Evolutionary conservation across 129 eudicot species (phyloP), one percentile per base, ranked within the genome.

Genomic region (Centella asiatica): DNA sequence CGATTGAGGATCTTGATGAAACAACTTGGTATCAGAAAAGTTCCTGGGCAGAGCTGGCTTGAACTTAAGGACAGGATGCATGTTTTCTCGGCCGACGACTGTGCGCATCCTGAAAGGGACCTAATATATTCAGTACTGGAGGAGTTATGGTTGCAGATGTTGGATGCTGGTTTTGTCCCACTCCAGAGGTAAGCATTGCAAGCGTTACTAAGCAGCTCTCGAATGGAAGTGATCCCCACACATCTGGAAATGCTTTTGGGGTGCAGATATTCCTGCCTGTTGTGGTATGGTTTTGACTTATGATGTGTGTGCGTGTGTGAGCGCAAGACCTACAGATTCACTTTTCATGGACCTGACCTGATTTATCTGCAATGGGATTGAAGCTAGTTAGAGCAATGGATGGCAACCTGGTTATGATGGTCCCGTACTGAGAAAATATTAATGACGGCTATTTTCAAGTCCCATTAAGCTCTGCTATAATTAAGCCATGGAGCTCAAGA

Each of bases 311-410:
- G 6, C 6, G 6, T 32, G 6, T 6, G 20, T 52, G 20, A 50
- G 72, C 83, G 85, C 86, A 85, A 88, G 75, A 78, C 85, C 36
- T 81, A 85, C 94, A 85, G 80, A 78, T 77, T 67, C 83, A 46
- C 78, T 85, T 5, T 88, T 85, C 78, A 82, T 85, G 97, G 96
- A 85, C 68, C 94, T 85, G 22, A 85, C 85, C n/a, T n/a, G n/a
- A n/a, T n/a, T 5, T 85, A 85, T 75, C 96, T 94, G 3, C 96
- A 88, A 32, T 88, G 96, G 94, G 96, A 94, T 15, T 88, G 96
- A 94, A 88, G 96, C 64, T 88, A 90, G 96, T 66, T 88, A 70
- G 96, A 88, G 48, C 78, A 94, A 51, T 88, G 84, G 81, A 81
- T 82, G 89, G 87, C 89, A 28, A 81, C 83, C 36, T 73, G 81